Evolutionary conservation across 2,329 filamentous ascomycete genomes (phyloP).

Genomic region (Daldinia sp.): DNA sequence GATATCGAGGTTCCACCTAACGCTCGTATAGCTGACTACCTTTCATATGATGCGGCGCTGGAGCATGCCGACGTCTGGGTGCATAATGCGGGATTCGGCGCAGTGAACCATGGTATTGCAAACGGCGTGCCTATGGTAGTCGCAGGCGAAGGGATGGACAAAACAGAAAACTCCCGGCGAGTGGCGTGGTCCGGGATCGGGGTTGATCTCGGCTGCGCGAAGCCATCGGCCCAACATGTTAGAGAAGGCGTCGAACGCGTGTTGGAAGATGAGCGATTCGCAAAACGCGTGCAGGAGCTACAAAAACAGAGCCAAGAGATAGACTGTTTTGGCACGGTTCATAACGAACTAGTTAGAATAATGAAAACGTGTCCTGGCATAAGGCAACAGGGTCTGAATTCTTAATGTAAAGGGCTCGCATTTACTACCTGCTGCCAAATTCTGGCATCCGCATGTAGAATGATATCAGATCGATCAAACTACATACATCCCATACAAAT

Average conservation of each 20-base stretch:
- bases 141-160: constrained; percentile 58
- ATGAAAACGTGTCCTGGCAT: constrained; percentile 21
- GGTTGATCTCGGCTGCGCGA: constrained; percentile 50
- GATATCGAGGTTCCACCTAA: constrained; percentile 47
- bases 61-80: constrained; percentile 55
- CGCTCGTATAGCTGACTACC: constrained; percentile 54
- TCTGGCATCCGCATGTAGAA: constrained; percentile 6
- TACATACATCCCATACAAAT: not conserved
- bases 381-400: constrained; percentile 21
- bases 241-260: constrained; percentile 49
- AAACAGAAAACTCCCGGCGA: constrained; percentile 54
- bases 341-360: constrained; percentile 43
- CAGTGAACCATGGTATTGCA: constrained; percentile 56
- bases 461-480: constrained; percentile 21
- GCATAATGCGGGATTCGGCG: constrained; percentile 58
- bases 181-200: constrained; percentile 54
- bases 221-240: constrained; percentile 48
- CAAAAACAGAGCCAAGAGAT: constrained; percentile 48
- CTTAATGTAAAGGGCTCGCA: constrained; percentile 11
- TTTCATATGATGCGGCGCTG: constrained; percentile 56
- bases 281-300: constrained; percentile 44
- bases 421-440: constrained; percentile 14
- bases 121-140: constrained; percentile 57
- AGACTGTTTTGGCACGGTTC: constrained; percentile 50
- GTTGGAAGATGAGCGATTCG: constrained; percentile 43